Base-by-base conservation (phyloP, 1,139 yeast genomes). In the Geotrichum histeridarum region DNA sequence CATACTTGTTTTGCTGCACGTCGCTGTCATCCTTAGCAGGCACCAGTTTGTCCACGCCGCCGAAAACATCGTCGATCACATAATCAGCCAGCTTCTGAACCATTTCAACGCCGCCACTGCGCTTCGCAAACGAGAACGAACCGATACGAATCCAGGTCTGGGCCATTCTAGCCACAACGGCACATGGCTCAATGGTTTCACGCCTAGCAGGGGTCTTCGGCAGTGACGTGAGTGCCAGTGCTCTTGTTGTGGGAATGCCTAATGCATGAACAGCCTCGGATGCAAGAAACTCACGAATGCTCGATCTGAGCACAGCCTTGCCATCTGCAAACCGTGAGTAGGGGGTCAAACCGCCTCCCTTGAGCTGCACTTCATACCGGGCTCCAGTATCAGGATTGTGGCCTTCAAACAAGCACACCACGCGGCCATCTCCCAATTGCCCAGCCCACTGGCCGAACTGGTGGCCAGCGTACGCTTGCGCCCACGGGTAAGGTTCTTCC, bases 361-460 rank as follows among this genome's bases (percentile, higher is more conserved):
- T 93, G 58, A 91, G 70, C 70, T 93, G 98, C 2, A 91, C 59
- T 62, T 87, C 95, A 62, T 78, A 84, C 42, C 69, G 63, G 44
- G 67, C 68, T 4, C 71, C 71, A 0, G 71, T 66, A 2, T 59
- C 63, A 1, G 67, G 63, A 51, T 74, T 76, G 5, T 77, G 76
- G 0, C 85, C 71, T 60, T 87, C 94, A 70, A 91, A 90, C 49
- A 93, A 72, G 64, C 86, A 88, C 8, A 83, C 78, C 1, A 90
- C 97, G 58, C 99, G 74, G 0, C 99, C 99, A 67, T 93, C 99
- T 4, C 99, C 99, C 60, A 93, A 73, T 69, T 93, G 99, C 1
- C 98, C 98, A 0, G 98, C 97, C 81, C 93, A 93, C 61, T 80
- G 82, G 2, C 99, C 98, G 73, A 93, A 93, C 67, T 93, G 99